Evolutionary conservation across 345 rosid genomes (phyloP), one percentile per base, ranked within the genome.

Genomic region (Eucalyptus decipiens): DNA sequence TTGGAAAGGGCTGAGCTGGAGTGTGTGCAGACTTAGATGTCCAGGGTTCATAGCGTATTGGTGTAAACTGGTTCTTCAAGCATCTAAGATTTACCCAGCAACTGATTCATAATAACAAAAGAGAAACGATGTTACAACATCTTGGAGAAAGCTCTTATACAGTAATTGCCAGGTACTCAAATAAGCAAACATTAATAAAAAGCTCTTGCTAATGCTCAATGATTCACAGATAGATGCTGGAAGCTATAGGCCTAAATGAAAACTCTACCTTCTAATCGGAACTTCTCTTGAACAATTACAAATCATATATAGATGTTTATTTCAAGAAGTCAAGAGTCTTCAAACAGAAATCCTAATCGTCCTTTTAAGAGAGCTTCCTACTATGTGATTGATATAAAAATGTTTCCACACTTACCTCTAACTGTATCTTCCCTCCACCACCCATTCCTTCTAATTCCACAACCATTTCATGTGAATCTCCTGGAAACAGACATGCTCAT

Each of bases 401-500:
- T 5, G 14, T 37, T 72, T 72, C 83, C 45, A 11, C 83, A 37
- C 93, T 91, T 92, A 97, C 99, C 98, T 97, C 99, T 83, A 97
- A 89, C 91, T 92, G 94, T 92, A 97, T 89, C 93, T 94, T 96
- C 88, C 99, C 99, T 86, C 99, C 99, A 83, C 99, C 96, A 72
- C 99, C 99, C 95, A 96, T 97, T 87, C 99, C 99, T 92, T 96
- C 99, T 94, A 97, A 93, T 91, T 97, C 97, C 88, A 96, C 93
- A 90, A 94, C 90, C 90, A 95, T 88, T 91, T 96, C 94, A 86
- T 96, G 97, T 90, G 89, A 86, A 88, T 94, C 91, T 89, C 99
- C 99, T 97, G 90, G 88, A 69, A 91, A 91, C 92, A 88, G 37
- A 89, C 50, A 62, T 32, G 69, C 40, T 69, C 80, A 30, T 43